A percentile compares a stretch with the other conserved stretches of the same genome.
Evolutionary conservation across 2,329 filamentous ascomycete species (phyloP).

Genomic region (Trichoderma gracile): DNA sequence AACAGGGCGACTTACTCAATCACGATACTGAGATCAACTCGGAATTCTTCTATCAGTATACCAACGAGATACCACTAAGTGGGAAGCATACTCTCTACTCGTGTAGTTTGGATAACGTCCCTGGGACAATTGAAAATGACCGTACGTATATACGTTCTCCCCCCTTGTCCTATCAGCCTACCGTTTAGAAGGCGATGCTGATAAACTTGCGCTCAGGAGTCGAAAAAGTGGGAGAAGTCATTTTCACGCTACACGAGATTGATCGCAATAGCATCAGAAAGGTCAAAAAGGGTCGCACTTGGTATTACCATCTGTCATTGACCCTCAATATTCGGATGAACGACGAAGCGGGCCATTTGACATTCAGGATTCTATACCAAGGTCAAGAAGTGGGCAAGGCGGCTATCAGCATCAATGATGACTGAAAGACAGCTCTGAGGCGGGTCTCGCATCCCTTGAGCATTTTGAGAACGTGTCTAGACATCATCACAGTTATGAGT

Average conservation of each 20-base stretch:
- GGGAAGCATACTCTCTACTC: neutral
- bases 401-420: neutral
- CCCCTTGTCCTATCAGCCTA: no score
- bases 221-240: no score
- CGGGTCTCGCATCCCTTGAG: neutral
- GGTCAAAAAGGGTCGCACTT: no score
- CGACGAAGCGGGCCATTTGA: constrained; percentile 2
- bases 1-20: neutral
- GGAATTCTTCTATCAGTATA: no score
- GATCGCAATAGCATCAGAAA: no score
- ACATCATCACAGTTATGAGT: neutral
- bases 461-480: no score
- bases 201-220: no score
- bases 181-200: no score
- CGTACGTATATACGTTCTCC: no score
- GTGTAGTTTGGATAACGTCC: neutral
- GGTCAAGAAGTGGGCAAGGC: constrained; percentile 6
- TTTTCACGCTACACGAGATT: no score
- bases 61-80: neutral
- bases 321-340: constrained; percentile 11
- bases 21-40: neutral
- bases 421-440: neutral
- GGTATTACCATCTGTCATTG: neutral
- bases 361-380: neutral
- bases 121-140: neutral